A percentile compares a stretch with the other conserved stretches of the same genome.
These are phyloP conservation scores for Akanthomyces dipterigenus DNA, from an alignment of 2,329 filamentous ascomycete genomes.

Conservation along the genomic window DNA sequence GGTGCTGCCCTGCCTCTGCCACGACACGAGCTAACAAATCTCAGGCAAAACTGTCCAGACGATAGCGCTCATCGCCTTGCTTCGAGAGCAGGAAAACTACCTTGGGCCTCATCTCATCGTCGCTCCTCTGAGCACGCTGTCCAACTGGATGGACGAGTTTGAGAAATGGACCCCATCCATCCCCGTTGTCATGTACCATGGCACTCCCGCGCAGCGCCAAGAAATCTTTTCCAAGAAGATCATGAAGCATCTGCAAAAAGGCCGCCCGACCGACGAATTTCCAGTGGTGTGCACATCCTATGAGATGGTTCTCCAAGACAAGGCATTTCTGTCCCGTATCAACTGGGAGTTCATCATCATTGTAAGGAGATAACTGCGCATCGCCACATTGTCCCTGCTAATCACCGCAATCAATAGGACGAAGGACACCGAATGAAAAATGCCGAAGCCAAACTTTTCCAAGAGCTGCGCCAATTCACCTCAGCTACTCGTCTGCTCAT, in stretches of 20 bases:
- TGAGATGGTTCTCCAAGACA: slow-evolving; percentile 90
- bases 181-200: slow-evolving; percentile 86
- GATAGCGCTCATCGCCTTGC: slow-evolving; percentile 77
- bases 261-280: slow-evolving; percentile 58
- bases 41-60: slow-evolving; percentile 85
- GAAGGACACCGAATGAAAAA: slow-evolving; percentile 98
- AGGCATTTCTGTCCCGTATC: slow-evolving; percentile 71
- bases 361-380: slow-evolving; percentile 35
- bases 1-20: neutral
- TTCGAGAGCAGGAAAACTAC: slow-evolving; percentile 80
- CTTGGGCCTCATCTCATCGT: slow-evolving; percentile 84
- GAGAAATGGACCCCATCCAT: slow-evolving; percentile 83
- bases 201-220: slow-evolving; percentile 69
- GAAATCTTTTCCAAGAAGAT: slow-evolving; percentile 67
- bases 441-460: slow-evolving; percentile 84
- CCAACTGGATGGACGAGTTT: slow-evolving; percentile 96
- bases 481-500: slow-evolving; percentile 89
- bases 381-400: neutral
- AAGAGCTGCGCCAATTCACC: slow-evolving; percentile 78
- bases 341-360: slow-evolving; percentile 98
- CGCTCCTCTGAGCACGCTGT: slow-evolving; percentile 82
- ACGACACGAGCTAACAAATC: slow-evolving; percentile 4
- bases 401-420: slow-evolving; percentile 46
- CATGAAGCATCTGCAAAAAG: slow-evolving; percentile 58
- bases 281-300: slow-evolving; percentile 93